Evolutionary conservation across 371 early-diverging fungal genomes (phyloP).

Genomic region (Batrachochytrium dendrobatidis): DNA sequence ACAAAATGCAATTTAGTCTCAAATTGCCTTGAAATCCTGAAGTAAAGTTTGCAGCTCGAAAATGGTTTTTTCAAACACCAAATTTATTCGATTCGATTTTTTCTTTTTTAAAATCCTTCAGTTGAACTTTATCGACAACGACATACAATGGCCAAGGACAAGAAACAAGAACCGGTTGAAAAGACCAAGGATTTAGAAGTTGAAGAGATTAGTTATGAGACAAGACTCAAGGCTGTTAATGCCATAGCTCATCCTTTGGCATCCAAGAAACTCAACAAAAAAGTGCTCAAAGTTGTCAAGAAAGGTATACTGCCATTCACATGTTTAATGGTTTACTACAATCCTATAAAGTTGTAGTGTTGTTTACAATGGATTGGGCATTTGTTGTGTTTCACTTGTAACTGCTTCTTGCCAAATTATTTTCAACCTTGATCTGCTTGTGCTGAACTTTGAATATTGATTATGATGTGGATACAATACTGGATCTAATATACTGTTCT

Average conservation of each 20-base stretch:
- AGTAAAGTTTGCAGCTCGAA: too few species aligned
- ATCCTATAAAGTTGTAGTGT: neutral
- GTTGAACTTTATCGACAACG: neutral
- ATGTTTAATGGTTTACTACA: constrained; percentile 1
- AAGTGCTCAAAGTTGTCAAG: constrained; percentile 83
- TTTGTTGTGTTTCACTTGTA: neutral
- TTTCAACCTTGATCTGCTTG: too few species aligned
- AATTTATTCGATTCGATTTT: too few species aligned
- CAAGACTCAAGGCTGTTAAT: constrained; percentile 42
- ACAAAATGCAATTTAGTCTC: too few species aligned
- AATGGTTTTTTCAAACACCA: too few species aligned
- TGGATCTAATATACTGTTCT: too few species aligned
- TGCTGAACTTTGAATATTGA: too few species aligned
- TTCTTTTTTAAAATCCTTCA: too few species aligned
- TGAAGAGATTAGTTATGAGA: constrained; percentile 31
- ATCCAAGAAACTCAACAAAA: constrained; percentile 83
- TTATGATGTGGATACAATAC: too few species aligned
- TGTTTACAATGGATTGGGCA: neutral
- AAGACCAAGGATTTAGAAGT: constrained; percentile 1
- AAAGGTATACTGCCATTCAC: constrained; percentile 71
- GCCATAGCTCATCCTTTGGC: constrained; percentile 93
- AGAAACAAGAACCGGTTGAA: neutral
- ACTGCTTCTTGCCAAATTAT: too few species aligned
- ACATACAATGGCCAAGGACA: neutral
- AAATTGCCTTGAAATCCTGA: too few species aligned